Evolutionary conservation across 163 green algal genomes (phyloP), one percentile per base, ranked within the genome.

Genomic region (Chlamydomonas reinhardtii): DNA sequence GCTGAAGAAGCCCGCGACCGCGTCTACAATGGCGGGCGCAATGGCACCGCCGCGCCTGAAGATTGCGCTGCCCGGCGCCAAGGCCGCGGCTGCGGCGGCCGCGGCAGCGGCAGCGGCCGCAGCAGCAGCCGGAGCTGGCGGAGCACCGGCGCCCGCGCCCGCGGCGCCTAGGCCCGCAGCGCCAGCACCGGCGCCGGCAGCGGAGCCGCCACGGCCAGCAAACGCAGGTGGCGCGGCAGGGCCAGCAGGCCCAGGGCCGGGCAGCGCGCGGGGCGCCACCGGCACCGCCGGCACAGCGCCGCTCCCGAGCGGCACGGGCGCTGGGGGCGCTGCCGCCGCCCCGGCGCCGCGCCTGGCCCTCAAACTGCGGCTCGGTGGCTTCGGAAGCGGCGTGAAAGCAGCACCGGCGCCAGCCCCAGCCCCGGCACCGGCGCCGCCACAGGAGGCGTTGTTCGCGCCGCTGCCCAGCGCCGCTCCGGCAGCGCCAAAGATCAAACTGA

Each of bases 41-140:
- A 85, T 85, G 79, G 39, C 79, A 22, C 79, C 79, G 8, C 79
- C 79, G 15, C 61, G 79, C 9, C 68, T 85, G 0, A 85, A 85
- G 71, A 85, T 85, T 31, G 19, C 52, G 17, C 52, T 85, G 52
- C 52, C 68, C 1, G 79, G 79, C 32, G 79, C 79, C 2, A 69
- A 69, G 20, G 79, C 79, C 11, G 79, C 79, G 0, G 76, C 62
- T 73, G 76, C 76, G 0, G 76, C 62, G 64, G 76, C 76, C 17
- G 76, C 76, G 14, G 76, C 76, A 34, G 56, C 76, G 2, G 77
- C 77, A 2, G 66, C 62, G 4, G 59, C n/a, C 76, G 39, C 65
- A 43, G 65, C 65, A 27, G 64, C 48, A 14, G 64, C 29, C 62
- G 66, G 39, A 14, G 52, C 29, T 29, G 32, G 37, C 8, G 56